Evolutionary conservation across 768 basidiomycete species (phyloP).

Genomic region (Atractiella rhizophila): DNA sequence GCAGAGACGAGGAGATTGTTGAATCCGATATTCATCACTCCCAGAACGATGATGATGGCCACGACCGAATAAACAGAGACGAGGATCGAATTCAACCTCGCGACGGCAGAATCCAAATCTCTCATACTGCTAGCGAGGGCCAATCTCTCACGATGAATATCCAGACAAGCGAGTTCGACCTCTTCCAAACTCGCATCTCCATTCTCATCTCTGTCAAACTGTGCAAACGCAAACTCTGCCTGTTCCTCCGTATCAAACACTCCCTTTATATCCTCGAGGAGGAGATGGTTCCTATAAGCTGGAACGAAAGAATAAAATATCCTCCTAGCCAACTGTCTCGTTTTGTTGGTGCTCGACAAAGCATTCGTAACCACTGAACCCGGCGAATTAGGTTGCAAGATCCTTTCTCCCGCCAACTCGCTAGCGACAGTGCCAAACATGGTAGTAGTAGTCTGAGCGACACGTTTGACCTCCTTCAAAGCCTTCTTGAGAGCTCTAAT

Average conservation of each 20-base stretch:
- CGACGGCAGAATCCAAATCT: conserved; percentile 70
- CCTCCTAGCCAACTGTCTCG: conserved; percentile 50
- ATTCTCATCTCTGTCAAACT: conserved; percentile 26
- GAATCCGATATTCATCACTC: conserved; percentile 33
- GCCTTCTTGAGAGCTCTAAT: conserved; percentile 42
- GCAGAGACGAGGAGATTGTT: conserved; percentile 11
- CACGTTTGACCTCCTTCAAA: conserved; percentile 40
- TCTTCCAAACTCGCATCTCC: conserved; percentile 29
- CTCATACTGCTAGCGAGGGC: conserved; percentile 65
- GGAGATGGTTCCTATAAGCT: conserved; percentile 33
- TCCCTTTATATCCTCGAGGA: conserved; percentile 40
- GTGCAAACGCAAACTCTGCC: conserved; percentile 21
- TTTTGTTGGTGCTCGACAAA: conserved; percentile 49
- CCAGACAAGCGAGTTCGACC: conserved; percentile 42
- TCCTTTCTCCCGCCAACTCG: conserved; percentile 33
- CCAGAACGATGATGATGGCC: conserved; percentile 50
- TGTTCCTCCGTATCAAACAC: conserved; percentile 40
- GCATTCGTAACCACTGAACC: conserved; percentile 55
- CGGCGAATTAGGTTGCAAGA: conserved; percentile 72
- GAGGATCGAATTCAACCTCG: conserved; percentile 52
- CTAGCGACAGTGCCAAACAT: conserved; percentile 37
- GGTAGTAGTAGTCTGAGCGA: conserved; percentile 60
- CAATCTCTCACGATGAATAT: conserved; percentile 55
- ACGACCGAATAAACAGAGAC: conserved; percentile 45
- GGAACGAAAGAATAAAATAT: conserved; percentile 63